A percentile compares a stretch with the other conserved stretches of the same genome.
phyloP scores from a whole-genome alignment of 2,329 filamentous ascomycete genomes.

The Colletotrichum orchidophilum region DNA sequence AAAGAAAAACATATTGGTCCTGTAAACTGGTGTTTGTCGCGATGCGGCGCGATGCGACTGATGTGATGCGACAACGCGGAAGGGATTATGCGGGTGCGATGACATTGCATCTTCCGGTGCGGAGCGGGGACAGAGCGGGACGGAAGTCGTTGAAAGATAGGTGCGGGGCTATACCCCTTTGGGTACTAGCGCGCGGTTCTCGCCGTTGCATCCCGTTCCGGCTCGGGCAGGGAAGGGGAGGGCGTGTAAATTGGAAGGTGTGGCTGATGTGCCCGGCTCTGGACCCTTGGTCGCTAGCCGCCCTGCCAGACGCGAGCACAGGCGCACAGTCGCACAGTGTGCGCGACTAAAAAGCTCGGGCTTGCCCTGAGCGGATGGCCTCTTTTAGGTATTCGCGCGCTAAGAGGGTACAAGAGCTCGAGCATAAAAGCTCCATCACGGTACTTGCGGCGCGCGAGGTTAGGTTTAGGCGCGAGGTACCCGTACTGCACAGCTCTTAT shows the following conservation, averaged over 20 bases:
- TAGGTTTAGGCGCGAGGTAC: not conserved
- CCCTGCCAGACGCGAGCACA: not conserved
- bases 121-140: constrained; percentile 3
- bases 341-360: not conserved
- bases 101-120: constrained; percentile 7
- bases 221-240: constrained; percentile 15
- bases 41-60: not conserved
- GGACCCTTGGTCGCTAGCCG: not conserved
- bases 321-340: constrained; percentile 3
- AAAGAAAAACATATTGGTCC: not conserved
- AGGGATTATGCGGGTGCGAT: not conserved
- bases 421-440: too few relatives aligned
- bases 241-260: not conserved
- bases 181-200: constrained; percentile 29
- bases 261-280: not conserved
- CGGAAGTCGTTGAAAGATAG: constrained; percentile 31
- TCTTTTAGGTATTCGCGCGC: not conserved
- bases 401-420: not conserved
- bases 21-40: not conserved
- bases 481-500: too few relatives aligned
- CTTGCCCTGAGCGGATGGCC: not conserved
- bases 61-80: not conserved
- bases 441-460: not conserved
- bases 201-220: constrained; percentile 35
- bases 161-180: constrained; percentile 10